Percentiles rank a stretch among this genome's conserved stretches.
phyloP scores from a whole-genome alignment of 2,329 filamentous ascomycete genomes.

The Elsinoe arachidis region DNA sequence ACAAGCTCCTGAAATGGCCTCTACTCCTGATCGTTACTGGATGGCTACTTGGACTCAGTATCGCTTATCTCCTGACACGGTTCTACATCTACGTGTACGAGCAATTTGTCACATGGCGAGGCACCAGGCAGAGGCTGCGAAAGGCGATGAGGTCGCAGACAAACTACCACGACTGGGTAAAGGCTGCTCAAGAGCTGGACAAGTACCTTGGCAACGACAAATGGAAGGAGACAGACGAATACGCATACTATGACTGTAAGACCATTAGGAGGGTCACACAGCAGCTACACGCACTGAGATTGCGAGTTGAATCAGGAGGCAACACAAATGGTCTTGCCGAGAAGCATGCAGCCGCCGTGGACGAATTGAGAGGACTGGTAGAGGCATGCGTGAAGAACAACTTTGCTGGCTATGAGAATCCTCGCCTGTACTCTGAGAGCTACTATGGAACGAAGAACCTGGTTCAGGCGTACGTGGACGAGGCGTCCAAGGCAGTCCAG shows the following conservation, averaged over 20 bases:
- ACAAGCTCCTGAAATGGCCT: conserved; percentile 85
- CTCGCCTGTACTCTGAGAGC: conserved; percentile 89
- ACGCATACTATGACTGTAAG: conserved; percentile 76
- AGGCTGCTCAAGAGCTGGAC: conserved; percentile 71
- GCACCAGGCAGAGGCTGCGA: conserved; percentile 62
- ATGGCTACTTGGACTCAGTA: conserved; percentile 68
- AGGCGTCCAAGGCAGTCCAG: conserved; percentile 61
- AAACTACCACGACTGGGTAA: conserved; percentile 76
- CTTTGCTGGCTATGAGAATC: conserved; percentile 90
- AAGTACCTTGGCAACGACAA: conserved; percentile 67
- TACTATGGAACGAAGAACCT: conserved; percentile 97
- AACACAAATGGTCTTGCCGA: conserved; percentile 26
- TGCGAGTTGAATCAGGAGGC: conserved; percentile 48
- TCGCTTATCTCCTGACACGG: conserved; percentile 70
- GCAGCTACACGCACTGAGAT: conserved; percentile 59
- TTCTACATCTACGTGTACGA: conserved; percentile 91
- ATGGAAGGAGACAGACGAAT: conserved; percentile 68
- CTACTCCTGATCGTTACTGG: conserved; percentile 69
- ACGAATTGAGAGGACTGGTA: conserved; percentile 67
- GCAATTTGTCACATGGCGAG: conserved; percentile 82
- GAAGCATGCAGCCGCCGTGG: conserved; percentile 45
- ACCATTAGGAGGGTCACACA: conserved; percentile 70
- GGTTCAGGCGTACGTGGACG: conserved; percentile 82
- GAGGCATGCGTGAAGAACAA: conserved; percentile 97
- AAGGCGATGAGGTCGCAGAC: conserved; percentile 61